Evolutionary conservation across 371 early-diverging fungal genomes (phyloP).

Genomic region (Mortierella sp.): DNA sequence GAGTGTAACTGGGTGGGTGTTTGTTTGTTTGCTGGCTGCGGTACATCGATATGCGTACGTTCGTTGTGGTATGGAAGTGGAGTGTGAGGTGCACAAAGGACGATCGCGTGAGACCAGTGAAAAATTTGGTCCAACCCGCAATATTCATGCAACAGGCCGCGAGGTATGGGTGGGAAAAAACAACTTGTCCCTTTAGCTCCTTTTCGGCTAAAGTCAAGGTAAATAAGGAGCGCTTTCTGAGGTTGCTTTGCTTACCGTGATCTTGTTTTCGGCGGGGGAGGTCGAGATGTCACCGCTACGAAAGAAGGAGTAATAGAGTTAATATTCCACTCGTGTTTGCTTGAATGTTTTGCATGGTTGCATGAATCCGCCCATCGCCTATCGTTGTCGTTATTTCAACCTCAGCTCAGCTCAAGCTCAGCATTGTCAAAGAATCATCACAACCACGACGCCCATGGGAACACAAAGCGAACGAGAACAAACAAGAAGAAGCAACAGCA

Average conservation of each 20-base stretch:
- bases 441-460: not conserved
- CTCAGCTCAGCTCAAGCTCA: not conserved
- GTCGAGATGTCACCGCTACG: constrained; percentile 6
- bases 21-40: not conserved
- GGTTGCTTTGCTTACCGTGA: constrained; percentile 33
- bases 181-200: not conserved
- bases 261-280: constrained; percentile 46
- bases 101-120: constrained; percentile 29
- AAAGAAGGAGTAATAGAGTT: constrained; percentile 5
- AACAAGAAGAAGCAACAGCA: not conserved
- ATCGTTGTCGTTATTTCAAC: not conserved
- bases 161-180: constrained; percentile 26
- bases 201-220: not conserved
- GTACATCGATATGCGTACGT: not conserved
- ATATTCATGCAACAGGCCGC: constrained; percentile 10
- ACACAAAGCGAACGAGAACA: not conserved
- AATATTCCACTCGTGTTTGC: not conserved
- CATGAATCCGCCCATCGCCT: not conserved
- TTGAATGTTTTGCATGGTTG: not conserved
- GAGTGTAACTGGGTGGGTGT: not conserved
- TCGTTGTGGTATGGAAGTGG: not conserved
- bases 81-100: not conserved
- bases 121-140: constrained; percentile 2
- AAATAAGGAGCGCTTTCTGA: too few relatives aligned
- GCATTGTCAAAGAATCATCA: constrained; percentile 1